These are phyloP conservation scores for Scheffersomyces segobiensis DNA, from an alignment of 1,139 yeast species.

Conservation along the genomic window DNA sequence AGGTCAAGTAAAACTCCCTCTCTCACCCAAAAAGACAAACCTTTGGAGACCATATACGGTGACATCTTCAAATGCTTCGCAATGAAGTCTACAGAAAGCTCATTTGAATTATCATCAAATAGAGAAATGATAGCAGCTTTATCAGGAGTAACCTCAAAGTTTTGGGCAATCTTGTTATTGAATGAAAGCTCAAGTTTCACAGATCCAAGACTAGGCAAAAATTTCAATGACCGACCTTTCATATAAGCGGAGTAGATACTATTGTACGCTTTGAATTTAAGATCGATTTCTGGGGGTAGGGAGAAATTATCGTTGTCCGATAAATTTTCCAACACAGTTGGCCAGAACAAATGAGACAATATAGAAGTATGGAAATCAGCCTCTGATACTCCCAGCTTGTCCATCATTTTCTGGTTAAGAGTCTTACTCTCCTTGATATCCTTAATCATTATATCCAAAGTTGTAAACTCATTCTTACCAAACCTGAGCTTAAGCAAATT, in stretches of 20 bases:
- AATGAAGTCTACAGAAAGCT: slow-evolving; percentile 27
- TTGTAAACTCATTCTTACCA: slow-evolving; percentile 64
- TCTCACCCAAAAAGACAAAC: slow-evolving; percentile 58
- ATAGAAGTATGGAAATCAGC: slow-evolving; percentile 29
- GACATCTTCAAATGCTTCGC: slow-evolving; percentile 34
- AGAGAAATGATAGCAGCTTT: slow-evolving; percentile 64
- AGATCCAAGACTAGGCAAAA: slow-evolving; percentile 62
- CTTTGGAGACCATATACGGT: slow-evolving; percentile 34
- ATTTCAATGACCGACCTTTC: slow-evolving; percentile 58
- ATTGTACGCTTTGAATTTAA: slow-evolving; percentile 44
- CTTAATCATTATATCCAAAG: slow-evolving; percentile 80
- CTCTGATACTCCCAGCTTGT: slow-evolving; percentile 5
- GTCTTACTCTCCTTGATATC: slow-evolving; percentile 62
- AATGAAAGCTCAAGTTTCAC: slow-evolving; percentile 62
- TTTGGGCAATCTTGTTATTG: slow-evolving; percentile 34
- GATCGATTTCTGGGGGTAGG: slow-evolving; percentile 45
- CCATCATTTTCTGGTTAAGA: slow-evolving; percentile 30
- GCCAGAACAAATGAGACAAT: slow-evolving; percentile 55
- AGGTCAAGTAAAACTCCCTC: slow-evolving; percentile 45
- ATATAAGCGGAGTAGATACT: slow-evolving; percentile 42
- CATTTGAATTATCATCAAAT: slow-evolving; percentile 43
- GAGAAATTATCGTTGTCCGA: slow-evolving; percentile 37
- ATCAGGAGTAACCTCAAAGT: slow-evolving; percentile 61
- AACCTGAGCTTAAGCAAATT: slow-evolving; percentile 62
- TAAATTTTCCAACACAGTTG: slow-evolving; percentile 33